Percentiles rank a stretch among this genome's conserved stretches.
Evolutionary conservation across 805 yeast genomes (phyloP).

Genomic region (Metschnikowia sp.): DNA sequence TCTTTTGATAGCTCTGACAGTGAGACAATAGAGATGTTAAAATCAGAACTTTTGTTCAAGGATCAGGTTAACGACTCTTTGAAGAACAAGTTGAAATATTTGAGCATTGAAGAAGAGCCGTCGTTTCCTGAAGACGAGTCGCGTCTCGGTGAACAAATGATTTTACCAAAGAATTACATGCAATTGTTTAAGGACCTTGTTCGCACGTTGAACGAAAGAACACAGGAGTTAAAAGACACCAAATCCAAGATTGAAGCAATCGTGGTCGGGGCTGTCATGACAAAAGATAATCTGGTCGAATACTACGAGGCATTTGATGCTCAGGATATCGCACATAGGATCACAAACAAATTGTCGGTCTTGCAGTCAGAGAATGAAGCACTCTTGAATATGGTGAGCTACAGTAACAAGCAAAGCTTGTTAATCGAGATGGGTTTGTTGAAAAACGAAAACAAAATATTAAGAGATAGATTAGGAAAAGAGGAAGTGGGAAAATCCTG

Average conservation of each 20-base stretch:
- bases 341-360: conserved; percentile 56
- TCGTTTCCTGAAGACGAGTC: conserved; percentile 5
- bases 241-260: conserved; percentile 62
- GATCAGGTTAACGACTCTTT: conserved; percentile 41
- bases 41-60: conserved; percentile 52
- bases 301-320: conserved; percentile 65
- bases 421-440: conserved; percentile 65
- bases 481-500: neutral
- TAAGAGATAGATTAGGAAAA: conserved; percentile 14
- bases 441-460: conserved; percentile 35
- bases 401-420: conserved; percentile 71
- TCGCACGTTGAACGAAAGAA: conserved; percentile 42
- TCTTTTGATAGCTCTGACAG: conserved; percentile 5
- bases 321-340: conserved; percentile 71
- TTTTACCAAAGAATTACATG: conserved; percentile 43
- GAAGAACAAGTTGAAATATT: conserved; percentile 29
- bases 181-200: conserved; percentile 49
- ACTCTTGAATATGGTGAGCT: conserved; percentile 66
- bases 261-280: conserved; percentile 28
- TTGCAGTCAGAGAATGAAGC: conserved; percentile 68
- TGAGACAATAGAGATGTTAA: conserved; percentile 33
- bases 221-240: conserved; percentile 54
- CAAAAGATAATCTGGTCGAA: conserved; percentile 29
- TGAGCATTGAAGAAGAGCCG: conserved; percentile 8
- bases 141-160: conserved; percentile 18